Base-by-base conservation (phyloP, 139 green algal species). In the Chlorella sp. region DNA sequence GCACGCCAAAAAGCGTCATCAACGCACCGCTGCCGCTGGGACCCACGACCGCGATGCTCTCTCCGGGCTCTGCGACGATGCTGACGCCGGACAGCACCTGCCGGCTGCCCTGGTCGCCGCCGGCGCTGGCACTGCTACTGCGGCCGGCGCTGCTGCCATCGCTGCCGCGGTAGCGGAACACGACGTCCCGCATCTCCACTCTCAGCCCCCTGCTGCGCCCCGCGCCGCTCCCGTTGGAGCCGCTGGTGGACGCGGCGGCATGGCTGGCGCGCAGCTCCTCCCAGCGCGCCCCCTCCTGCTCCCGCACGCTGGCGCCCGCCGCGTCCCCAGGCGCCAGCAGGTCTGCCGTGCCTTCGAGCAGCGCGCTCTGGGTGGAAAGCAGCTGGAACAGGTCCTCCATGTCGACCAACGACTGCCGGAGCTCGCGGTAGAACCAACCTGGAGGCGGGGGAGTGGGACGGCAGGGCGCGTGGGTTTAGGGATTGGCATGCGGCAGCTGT, bases 331-430 rank as follows among this genome's bases (percentile, higher is more conserved):
- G n/a, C n/a, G n/a, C n/a, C n/a, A n/a, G 77, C 59, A 92, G 79
- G 0, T 71, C 23, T 19, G 46, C 29, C 29, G n/a, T 70, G 33
- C 92, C 93, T 48, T 95, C 91, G 55, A 67, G 56, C 21, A 97
- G 77, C 19, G 63, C 74, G 27, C 80, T 82, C 1, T 84, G 58
- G 1, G 90, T 95, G 35, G 68, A 72, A 33, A 98, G 87, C 73
- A 98, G 92, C 5, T 85, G 61, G 61, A 98, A 94, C 79, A 99
- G 94, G 43, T 94, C 89, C 71, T 97, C 93, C 89, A 98, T 97
- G 83, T 99, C 95, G 29, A 98, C 93, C 58, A 99, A 86, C 0
- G 83, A 90, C 74, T 93, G 87, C 9, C 94, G 80, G 59, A 98
- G 83, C 84, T 99, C 94, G 17, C 94, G 84, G 80, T 89, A 95